Evolutionary conservation across 176 grass and related monocot species (phyloP), one percentile per base, ranked within the genome.

Genomic region (Canna indica): DNA sequence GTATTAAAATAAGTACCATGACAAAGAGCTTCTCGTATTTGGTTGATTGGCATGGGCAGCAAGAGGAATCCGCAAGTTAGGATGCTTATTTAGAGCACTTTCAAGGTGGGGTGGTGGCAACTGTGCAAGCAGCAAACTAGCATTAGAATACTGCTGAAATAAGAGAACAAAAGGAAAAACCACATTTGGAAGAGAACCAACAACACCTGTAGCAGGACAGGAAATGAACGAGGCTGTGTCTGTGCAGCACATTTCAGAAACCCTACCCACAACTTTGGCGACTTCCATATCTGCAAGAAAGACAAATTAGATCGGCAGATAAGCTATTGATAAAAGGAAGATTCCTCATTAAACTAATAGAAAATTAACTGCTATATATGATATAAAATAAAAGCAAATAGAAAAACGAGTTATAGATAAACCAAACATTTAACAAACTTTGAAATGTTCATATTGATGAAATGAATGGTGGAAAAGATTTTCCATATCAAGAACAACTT

Each of bases 241-340:
- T 99, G 95, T 57, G 76, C 87, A 66, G 81, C 85, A 81, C 86
- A 80, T 81, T 99, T 99, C 69, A 99, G 80, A 81, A 99, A 99
- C 27, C 95, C 95, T 77, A 80, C 80, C 87, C 90, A 99, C 25
- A 99, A 83, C 73, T 99, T 94, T 44, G 90, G 90, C 90, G 88
- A 88, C 85, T 80, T 94, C 95, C 95, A 99, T 83, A 99, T 90
- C 95, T 99, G 79, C 73, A 70, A 69, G 39, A 87, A 60, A 28
- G 18, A 73, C 7, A 73, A 59, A 38, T 3, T n/a, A n/a, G n/a
- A n/a, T n/a, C n/a, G n/a, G n/a, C n/a, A n/a, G n/a, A n/a, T n/a
- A n/a, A n/a, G n/a, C n/a, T n/a, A n/a, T n/a, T n/a, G 26, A 38
- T 17, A 26, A 44, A 27, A 12, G 5, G 28, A 29, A 59, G 2